These are phyloP conservation scores for Fusarium chaquense DNA, from an alignment of 2,329 filamentous ascomycete genomes.

Conservation along the genomic window DNA sequence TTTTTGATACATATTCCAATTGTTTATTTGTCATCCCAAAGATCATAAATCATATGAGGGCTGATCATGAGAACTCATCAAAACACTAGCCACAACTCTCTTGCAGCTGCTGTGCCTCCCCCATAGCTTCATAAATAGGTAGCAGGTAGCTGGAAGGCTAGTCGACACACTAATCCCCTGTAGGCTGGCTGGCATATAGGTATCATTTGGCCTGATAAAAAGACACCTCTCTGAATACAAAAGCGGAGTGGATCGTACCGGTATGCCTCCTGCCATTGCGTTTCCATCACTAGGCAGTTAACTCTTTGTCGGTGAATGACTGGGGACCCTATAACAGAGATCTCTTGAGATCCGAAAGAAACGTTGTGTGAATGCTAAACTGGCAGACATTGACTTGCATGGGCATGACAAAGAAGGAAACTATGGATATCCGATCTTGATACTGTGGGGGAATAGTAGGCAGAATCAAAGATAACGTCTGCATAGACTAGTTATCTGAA, in stretches of 20 bases:
- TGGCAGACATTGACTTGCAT: too few species aligned
- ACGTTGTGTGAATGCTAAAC: background rate
- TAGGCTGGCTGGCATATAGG: background rate
- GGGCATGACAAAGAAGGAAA: too few species aligned
- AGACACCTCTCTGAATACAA: background rate
- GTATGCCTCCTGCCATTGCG: background rate
- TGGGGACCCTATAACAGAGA: too few species aligned
- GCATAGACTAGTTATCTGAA: background rate
- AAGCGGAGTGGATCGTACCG: background rate
- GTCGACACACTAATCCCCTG: background rate
- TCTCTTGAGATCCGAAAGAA: background rate
- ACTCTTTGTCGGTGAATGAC: too few species aligned
- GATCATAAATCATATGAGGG: background rate
- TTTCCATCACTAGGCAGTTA: background rate
- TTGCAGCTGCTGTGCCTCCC: background rate
- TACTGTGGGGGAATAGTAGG: background rate
- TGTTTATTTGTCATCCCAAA: background rate
- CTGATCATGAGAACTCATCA: conserved; percentile 19
- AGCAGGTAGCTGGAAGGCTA: background rate
- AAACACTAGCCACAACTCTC: conserved; percentile 1
- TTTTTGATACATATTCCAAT: background rate
- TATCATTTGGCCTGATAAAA: background rate
- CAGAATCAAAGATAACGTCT: background rate
- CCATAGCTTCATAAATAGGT: conserved; percentile 7
- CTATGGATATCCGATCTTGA: background rate